A percentile compares a stretch with the other conserved stretches of the same genome.
Evolutionary conservation across 129 eudicot species (phyloP).

Genomic region (Daucus carota): DH1_v3.0 NC_030384.2:28023501-28024000

Average conservation of each 20-base stretch:
- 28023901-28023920: constrained; percentile 18
- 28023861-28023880: constrained; percentile 11
- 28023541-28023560: constrained; percentile 7
- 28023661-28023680: constrained; percentile 17
- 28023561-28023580: constrained; percentile 14
- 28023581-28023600: constrained; percentile 11
- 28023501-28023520: constrained; percentile 25
- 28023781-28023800: constrained; percentile 7
- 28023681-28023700: constrained; percentile 17
- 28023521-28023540: constrained; percentile 18
- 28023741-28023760: constrained; percentile 12
- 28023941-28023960: constrained; percentile 13
- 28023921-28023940: constrained; percentile 17
- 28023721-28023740: constrained; percentile 11
- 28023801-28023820: constrained; percentile 16
- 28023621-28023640: constrained; percentile 19
- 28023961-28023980: constrained; percentile 12
- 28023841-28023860: constrained; percentile 8
- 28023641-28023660: constrained; percentile 14
- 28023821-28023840: constrained; percentile 10
- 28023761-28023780: constrained; percentile 11
- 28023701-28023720: constrained; percentile 17
- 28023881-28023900: constrained; percentile 15
- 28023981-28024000: constrained; percentile 12
- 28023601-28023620: constrained; percentile 8